Base-by-base conservation (phyloP, 257 asterid species). In the Solanum tacnaense region DNA sequence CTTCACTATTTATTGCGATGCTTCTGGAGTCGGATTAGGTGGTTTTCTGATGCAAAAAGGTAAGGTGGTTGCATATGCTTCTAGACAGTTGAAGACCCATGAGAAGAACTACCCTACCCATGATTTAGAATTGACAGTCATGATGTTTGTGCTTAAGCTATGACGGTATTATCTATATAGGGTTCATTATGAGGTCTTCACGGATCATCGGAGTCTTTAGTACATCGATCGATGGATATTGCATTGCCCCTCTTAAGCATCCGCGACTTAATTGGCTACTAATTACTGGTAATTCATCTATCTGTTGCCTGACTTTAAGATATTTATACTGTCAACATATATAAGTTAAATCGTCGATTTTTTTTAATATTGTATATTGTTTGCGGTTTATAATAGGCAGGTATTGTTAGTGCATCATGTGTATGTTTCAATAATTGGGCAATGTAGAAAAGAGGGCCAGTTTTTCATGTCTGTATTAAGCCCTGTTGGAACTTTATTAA, bases 401-500 rank as follows among this genome's bases (percentile, higher is more conserved):
- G 99, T 31, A 81, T 90, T 72, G 90, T 95, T 31, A 92, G 98
- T 82, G 98, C 97, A 87, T 88, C 91, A 86, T 92, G 98, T 27
- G 89, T 91, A 58, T 93, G 96, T 90, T 93, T 94, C 92, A 95
- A 94, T 58, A 92, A 93, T 25, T 96, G 98, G 98, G 98, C 98
- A 65, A 92, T 95, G 97, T 91, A 94, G 94, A 95, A 91, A 94
- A 92, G 94, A 89, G 99, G 99, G 70, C 98, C 99, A 31, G 95
- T 96, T 9, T 84, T 84, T 96, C 89, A 98, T 94, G 10, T 92
- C 97, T 90, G 91, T 96, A 62, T 96, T 96, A 87, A 95, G 92
- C 87, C 99, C 98, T 38, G 93, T 95, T 52, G 98, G 93, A 56
- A 94, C 99, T 20, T 94, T 96, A 34, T 90, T 95, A 79, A 91